Conservation (phyloP, 192 early-diverging fungal species). For the Backusella westeae region DNA sequence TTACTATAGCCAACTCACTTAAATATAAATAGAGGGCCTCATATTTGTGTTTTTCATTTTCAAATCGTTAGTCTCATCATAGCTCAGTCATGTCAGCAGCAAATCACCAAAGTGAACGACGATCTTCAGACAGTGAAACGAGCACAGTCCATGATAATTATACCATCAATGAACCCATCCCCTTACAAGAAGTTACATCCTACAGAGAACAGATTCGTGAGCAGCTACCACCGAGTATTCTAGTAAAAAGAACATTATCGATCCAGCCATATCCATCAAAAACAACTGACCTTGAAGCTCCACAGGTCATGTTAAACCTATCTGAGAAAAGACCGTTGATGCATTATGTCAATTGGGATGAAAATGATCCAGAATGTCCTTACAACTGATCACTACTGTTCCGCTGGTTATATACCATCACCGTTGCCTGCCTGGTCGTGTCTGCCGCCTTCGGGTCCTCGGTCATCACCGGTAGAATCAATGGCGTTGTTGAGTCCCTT, state of each 20-base stretch:
- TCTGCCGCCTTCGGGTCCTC: conserved; percentile 28
- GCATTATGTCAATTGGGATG: conserved; percentile 27
- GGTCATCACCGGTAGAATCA: conserved; percentile 19
- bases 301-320: neutral
- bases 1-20: neutral
- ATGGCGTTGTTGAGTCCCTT: conserved; percentile 8
- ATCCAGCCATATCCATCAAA: neutral
- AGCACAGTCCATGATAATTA: conserved; percentile 8
- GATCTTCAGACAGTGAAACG: neutral
- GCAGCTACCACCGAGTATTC: conserved; percentile 2
- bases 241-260: neutral
- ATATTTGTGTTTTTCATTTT: neutral
- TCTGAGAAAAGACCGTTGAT: neutral
- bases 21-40: neutral
- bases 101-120: neutral
- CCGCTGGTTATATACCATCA: conserved; percentile 16
- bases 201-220: conserved; percentile 10
- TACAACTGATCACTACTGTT: conserved; percentile 23
- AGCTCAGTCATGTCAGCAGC: neutral
- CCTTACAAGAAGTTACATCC: neutral
- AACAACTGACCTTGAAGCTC: neutral
- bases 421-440: conserved; percentile 18
- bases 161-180: conserved; percentile 1
- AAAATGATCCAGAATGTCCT: conserved; percentile 30
- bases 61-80: neutral